A percentile compares a stretch with the other conserved stretches of the same genome.
Conservation (phyloP, 2,329 filamentous ascomycete genomes). For the Dactylellina leptospora region DNA sequence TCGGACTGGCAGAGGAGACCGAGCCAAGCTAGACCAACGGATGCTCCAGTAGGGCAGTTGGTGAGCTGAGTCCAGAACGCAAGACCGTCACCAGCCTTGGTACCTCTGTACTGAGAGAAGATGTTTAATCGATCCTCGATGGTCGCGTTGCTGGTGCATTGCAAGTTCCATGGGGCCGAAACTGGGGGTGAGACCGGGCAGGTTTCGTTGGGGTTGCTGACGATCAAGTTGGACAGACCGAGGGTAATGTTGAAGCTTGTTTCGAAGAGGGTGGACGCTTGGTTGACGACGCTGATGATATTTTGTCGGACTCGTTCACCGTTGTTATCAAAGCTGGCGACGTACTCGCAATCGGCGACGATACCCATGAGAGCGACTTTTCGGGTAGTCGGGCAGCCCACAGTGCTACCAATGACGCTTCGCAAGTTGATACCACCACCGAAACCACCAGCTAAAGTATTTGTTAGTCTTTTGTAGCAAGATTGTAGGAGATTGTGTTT, state of each 20-base stretch:
- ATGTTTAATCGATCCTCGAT: constrained; percentile 83
- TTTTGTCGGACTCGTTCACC: constrained; percentile 70
- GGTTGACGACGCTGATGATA: constrained; percentile 83
- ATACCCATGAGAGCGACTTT: constrained; percentile 92
- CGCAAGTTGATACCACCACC: constrained; percentile 81
- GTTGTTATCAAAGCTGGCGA: constrained; percentile 71
- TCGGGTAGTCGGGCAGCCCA: constrained; percentile 87
- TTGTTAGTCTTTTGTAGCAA: constrained; percentile 27
- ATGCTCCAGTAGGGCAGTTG: constrained; percentile 80
- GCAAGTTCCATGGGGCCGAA: constrained; percentile 83
- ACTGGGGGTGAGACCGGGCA: constrained; percentile 76
- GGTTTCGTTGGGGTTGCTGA: constrained; percentile 69
- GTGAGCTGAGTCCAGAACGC: constrained; percentile 93
- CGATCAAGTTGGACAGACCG: constrained; percentile 83
- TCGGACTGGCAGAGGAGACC: constrained; percentile 79
- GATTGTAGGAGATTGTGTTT: not conserved
- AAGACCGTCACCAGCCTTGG: constrained; percentile 76
- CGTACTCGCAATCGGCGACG: constrained; percentile 92
- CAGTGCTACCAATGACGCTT: constrained; percentile 78
- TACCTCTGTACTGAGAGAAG: constrained; percentile 87
- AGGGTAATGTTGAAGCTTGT: constrained; percentile 93
- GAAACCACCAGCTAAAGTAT: constrained; percentile 69
- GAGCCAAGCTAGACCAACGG: constrained; percentile 92
- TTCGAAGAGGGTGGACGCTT: constrained; percentile 83
- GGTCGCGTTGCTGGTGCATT: constrained; percentile 69